phyloP scores from a whole-genome alignment of 768 basidiomycete species.

The Tulasnella sp. region DNA sequence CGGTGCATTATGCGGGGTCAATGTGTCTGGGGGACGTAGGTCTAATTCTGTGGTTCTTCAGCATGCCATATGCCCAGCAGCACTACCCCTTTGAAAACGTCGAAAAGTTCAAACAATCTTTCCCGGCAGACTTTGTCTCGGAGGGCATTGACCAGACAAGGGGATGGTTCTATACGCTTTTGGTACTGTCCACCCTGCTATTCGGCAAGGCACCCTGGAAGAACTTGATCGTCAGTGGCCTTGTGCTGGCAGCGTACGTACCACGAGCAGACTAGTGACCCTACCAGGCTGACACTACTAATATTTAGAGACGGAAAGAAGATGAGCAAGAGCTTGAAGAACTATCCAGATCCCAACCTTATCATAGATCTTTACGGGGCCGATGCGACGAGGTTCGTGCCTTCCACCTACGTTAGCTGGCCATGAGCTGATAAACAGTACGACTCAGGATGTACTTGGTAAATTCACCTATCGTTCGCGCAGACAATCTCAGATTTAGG shows the following conservation, averaged over 20 bases:
- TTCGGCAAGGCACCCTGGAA: slow-evolving; percentile 96
- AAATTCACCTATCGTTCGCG: slow-evolving; percentile 97
- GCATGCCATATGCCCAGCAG: slow-evolving; percentile 97
- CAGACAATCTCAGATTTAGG: slow-evolving; percentile 95
- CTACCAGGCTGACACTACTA: neutral
- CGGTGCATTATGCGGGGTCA: slow-evolving; percentile 32
- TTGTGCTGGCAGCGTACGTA: slow-evolving; percentile 88
- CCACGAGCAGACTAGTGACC: neutral
- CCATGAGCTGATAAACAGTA: slow-evolving; percentile 11
- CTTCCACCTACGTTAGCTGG: neutral
- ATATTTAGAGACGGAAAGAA: slow-evolving; percentile 86
- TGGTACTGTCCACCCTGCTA: slow-evolving; percentile 93
- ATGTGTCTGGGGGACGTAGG: neutral
- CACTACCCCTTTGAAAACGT: slow-evolving; percentile 99
- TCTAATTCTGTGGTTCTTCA: slow-evolving; percentile 37
- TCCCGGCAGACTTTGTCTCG: slow-evolving; percentile 95
- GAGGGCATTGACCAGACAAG: slow-evolving; percentile 99
- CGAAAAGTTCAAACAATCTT: slow-evolving; percentile 74
- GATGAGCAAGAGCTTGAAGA: slow-evolving; percentile 97
- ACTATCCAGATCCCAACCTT: slow-evolving; percentile 93
- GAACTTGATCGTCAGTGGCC: slow-evolving; percentile 93
- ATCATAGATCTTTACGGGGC: slow-evolving; percentile 91
- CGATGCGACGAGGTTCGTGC: slow-evolving; percentile 77
- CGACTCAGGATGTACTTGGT: slow-evolving; percentile 86
- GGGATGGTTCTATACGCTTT: slow-evolving; percentile 98